Base-by-base conservation (phyloP, 345 rosid species). In the Litchi chinensis region DNA sequence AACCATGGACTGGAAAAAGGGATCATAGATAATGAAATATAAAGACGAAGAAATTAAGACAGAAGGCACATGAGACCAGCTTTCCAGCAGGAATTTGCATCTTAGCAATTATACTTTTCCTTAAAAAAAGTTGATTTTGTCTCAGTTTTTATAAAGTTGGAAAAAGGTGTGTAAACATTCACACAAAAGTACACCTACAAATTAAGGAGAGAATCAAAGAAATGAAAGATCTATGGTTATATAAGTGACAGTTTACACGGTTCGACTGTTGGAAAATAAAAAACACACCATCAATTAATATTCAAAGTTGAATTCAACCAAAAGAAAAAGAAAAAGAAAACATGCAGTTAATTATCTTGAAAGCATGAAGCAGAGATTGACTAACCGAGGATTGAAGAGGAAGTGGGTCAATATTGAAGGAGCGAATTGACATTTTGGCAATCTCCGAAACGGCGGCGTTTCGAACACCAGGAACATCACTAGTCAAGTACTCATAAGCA, bases 361-460 rank as follows among this genome's bases (percentile, higher is more conserved):
- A 32, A 32, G 37, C 2, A 52, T 68, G 12, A 77, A 24, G 28
- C 8, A 22, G 28, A 65, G 5, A 6, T 68, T 2, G 5, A 75
- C 74, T 59, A 8, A 83, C 85, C 21, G 75, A 41, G 62, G 81
- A 74, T 72, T 69, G 82, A 79, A 65, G 3, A 6, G 79, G 41
- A 68, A 74, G 80, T 6, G 87, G 83, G 13, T 85, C 87, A 52
- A 76, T 74, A 73, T 84, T 78, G 12, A 78, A 44, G 67, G 89
- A 81, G n/a, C 71, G 68, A 64, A 88, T 77, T 13, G 95, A 91
- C 78, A 94, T 63, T 83, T 89, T 93, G 5, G 98, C 98, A 50
- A 95, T 93, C 89, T 91, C 98, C 0, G 93, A 82, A 73, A 95
- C 73, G 37, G 96, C 97, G 7, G 62, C 87, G 77, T 86, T 84